Evolutionary conservation across 1,139 yeast species (phyloP), one percentile per base, ranked within the genome.

Genomic region (Blastobotrys arbuscula): DNA sequence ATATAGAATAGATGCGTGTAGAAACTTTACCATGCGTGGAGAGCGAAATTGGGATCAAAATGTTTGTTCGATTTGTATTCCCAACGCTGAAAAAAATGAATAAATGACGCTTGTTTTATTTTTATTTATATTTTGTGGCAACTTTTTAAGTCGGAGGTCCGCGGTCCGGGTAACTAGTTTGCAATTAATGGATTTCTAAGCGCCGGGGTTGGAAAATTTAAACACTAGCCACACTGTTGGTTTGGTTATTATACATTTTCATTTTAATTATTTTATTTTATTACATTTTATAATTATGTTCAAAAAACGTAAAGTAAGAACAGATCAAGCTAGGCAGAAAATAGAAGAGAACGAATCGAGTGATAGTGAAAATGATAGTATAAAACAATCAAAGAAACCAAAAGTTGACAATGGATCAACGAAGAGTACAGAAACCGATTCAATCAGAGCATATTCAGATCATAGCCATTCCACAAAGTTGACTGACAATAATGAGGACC

Each of bases 231-330:
- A n/a, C n/a, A n/a, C n/a, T n/a, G n/a, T n/a, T n/a, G n/a, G n/a
- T n/a, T n/a, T n/a, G n/a, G n/a, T n/a, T n/a, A n/a, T n/a, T n/a
- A n/a, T n/a, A n/a, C n/a, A n/a, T n/a, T n/a, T n/a, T n/a, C n/a
- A n/a, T n/a, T n/a, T n/a, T n/a, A n/a, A n/a, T n/a, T n/a, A n/a
- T n/a, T n/a, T n/a, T n/a, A n/a, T n/a, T n/a, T n/a, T n/a, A n/a
- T n/a, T n/a, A n/a, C n/a, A n/a, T n/a, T n/a, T n/a, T n/a, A n/a
- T n/a, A n/a, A n/a, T n/a, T n/a, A n/a, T 69, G 66, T 69, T 69
- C 56, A 69, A 68, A 54, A 69, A 67, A 53, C 53, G 73, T 41
- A 57, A 47, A 42, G 30, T 39, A 23, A 40, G 44, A 30, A 40
- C 39, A 39, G 42, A 37, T 19, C 42, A 9, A 21, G 33, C 39